Conservation (phyloP, 192 early-diverging fungal species). For the Cetraspora pellucida region DNA sequence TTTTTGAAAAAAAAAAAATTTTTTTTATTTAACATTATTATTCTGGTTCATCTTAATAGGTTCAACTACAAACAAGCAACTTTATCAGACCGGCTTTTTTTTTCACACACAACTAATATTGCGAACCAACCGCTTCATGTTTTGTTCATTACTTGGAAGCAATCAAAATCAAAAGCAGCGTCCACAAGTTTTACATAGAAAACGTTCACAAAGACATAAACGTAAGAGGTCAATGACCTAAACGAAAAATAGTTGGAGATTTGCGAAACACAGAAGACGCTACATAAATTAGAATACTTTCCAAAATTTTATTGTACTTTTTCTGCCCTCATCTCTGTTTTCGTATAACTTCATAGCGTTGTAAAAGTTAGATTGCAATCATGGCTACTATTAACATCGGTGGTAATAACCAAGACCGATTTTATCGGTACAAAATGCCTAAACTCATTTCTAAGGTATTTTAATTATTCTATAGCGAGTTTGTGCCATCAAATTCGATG, state of each 20-base stretch:
- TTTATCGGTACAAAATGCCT: slow-evolving; percentile 99
- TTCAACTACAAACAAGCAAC: no score
- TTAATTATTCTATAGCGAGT: not conserved
- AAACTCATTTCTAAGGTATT: slow-evolving; percentile 72
- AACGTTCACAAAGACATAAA: slow-evolving; percentile 23
- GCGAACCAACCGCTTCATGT: slow-evolving; percentile 30
- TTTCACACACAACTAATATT: not conserved
- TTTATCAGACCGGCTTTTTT: no score
- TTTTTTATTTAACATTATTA: no score
- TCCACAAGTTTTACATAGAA: slow-evolving; percentile 11
- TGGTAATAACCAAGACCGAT: slow-evolving; percentile 88
- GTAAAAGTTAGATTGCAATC: slow-evolving; percentile 37
- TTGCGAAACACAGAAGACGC: not conserved
- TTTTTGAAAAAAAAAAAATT: no score
- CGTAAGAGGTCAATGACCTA: slow-evolving; percentile 23
- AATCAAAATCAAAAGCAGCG: slow-evolving; percentile 16
- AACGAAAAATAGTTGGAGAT: not conserved
- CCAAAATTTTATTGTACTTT: not conserved
- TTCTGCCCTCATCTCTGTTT: not conserved
- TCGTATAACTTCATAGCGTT: not conserved
- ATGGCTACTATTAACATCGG: slow-evolving; percentile 87
- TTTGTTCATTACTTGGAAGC: slow-evolving; percentile 26
- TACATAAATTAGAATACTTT: not conserved
- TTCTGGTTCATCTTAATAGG: no score
- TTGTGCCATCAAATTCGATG: not conserved